phyloP scores from a whole-genome alignment of 805 yeast genomes.

The Starmerella floris region DNA sequence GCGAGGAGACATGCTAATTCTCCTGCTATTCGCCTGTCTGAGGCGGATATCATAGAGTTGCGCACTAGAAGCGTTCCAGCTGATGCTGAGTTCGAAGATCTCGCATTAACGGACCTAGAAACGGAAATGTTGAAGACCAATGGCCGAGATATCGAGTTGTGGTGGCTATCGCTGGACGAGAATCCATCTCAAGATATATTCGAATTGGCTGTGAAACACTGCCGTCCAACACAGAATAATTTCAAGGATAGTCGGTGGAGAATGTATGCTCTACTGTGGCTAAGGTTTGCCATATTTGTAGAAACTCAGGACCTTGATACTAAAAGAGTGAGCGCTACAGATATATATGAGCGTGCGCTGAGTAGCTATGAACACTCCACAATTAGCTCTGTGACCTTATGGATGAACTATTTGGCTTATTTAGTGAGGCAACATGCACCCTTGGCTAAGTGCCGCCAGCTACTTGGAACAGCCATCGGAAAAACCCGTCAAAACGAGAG shows the following conservation, averaged over 20 bases:
- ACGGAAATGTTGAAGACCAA: neutral
- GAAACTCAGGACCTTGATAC: slow-evolving; percentile 34
- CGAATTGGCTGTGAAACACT: slow-evolving; percentile 33
- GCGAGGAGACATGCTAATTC: slow-evolving; percentile 1
- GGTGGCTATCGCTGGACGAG: slow-evolving; percentile 58
- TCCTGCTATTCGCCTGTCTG: neutral
- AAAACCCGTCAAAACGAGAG: slow-evolving; percentile 31
- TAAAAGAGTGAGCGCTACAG: slow-evolving; percentile 29
- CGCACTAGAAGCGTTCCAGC: neutral
- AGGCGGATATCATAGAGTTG: neutral
- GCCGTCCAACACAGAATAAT: slow-evolving; percentile 29
- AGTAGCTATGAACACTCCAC: slow-evolving; percentile 41
- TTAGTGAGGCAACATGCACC: slow-evolving; percentile 46
- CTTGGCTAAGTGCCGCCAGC: slow-evolving; percentile 44
- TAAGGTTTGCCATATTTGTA: slow-evolving; percentile 46
- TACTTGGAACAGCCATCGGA: slow-evolving; percentile 64
- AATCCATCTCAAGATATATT: slow-evolving; percentile 28
- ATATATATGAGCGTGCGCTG: slow-evolving; percentile 39
- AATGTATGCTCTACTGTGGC: slow-evolving; percentile 58
- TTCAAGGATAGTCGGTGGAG: slow-evolving; percentile 44
- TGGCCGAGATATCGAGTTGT: slow-evolving; percentile 39
- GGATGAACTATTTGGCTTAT: slow-evolving; percentile 61
- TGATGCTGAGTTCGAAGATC: neutral
- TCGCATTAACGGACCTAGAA: neutral
- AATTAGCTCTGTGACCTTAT: slow-evolving; percentile 58